Evolutionary conservation across 805 yeast species (phyloP).

Genomic region (Starmerella apis): DNA sequence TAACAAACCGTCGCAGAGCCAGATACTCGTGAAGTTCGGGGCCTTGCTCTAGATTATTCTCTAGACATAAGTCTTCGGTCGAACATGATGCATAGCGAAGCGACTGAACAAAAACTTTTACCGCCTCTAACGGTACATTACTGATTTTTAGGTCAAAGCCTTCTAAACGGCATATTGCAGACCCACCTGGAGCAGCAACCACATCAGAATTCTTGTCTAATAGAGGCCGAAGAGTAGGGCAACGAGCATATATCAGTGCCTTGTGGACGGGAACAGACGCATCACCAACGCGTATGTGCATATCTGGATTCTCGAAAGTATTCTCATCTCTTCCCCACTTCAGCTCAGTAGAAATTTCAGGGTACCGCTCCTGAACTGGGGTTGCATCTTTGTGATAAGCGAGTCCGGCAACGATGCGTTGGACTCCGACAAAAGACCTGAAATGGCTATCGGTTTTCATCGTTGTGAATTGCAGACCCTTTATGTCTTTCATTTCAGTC

Average conservation of each 20-base stretch:
- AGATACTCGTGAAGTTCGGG: conserved; percentile 14
- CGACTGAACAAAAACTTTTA: conserved; percentile 15
- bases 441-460: conserved; percentile 20
- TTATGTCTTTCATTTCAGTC: conserved; percentile 11
- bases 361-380: background rate
- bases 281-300: background rate
- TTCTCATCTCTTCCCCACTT: background rate
- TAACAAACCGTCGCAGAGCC: conserved; percentile 18
- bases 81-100: background rate
- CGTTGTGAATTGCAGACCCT: conserved; percentile 14
- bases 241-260: conserved; percentile 21
- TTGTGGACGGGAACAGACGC: conserved; percentile 10
- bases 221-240: conserved; percentile 18
- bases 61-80: background rate
- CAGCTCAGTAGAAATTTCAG: background rate
- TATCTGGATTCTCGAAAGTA: background rate
- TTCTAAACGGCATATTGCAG: conserved; percentile 2
- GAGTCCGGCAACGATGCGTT: conserved; percentile 12
- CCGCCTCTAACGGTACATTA: conserved; percentile 8
- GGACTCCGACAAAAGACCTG: conserved; percentile 17
- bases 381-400: background rate
- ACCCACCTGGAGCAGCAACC: conserved; percentile 18
- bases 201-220: background rate
- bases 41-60: background rate
- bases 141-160: background rate